Conservation (phyloP, 2,329 filamentous ascomycete species). For the Ceratocystis colombiana region DNA sequence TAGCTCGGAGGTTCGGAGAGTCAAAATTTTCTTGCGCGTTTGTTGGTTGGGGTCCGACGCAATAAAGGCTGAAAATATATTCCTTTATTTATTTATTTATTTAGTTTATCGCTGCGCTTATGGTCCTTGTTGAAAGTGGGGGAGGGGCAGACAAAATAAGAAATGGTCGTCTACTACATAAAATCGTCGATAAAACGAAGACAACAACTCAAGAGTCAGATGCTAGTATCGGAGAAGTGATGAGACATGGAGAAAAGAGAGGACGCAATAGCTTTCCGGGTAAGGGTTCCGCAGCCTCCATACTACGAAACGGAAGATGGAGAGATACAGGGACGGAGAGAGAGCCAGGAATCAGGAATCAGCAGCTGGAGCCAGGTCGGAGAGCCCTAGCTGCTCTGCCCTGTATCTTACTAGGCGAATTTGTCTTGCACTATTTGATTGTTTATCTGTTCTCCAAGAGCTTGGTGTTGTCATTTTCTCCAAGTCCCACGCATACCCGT, state of each 20-base stretch:
- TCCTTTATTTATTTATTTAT: not conserved
- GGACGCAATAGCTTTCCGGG: not conserved
- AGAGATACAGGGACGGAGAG: not conserved
- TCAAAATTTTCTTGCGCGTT: not conserved
- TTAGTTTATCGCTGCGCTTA: not conserved
- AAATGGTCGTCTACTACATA: too few species aligned
- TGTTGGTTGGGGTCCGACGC: not conserved
- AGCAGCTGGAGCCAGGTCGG: not conserved
- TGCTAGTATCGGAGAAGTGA: not conserved
- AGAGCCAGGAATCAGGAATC: not conserved
- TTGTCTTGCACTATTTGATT: too few species aligned
- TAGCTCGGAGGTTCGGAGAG: slow-evolving; percentile 22
- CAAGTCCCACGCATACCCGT: slow-evolving; percentile 1
- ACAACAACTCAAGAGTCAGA: slow-evolving; percentile 3
- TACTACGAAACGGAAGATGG: not conserved
- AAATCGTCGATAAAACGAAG: not conserved
- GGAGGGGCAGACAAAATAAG: slow-evolving; percentile 7
- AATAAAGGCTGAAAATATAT: not conserved
- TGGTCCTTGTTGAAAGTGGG: not conserved
- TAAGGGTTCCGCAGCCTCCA: slow-evolving; percentile 9
- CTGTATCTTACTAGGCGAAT: too few species aligned
- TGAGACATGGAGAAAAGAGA: not conserved
- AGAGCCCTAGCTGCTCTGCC: too few species aligned
- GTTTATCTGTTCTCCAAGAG: not conserved
- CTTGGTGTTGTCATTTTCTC: slow-evolving; percentile 5